phyloP scores from a whole-genome alignment of 2,329 filamentous ascomycete genomes.

The Colletotrichum sp. region DNA sequence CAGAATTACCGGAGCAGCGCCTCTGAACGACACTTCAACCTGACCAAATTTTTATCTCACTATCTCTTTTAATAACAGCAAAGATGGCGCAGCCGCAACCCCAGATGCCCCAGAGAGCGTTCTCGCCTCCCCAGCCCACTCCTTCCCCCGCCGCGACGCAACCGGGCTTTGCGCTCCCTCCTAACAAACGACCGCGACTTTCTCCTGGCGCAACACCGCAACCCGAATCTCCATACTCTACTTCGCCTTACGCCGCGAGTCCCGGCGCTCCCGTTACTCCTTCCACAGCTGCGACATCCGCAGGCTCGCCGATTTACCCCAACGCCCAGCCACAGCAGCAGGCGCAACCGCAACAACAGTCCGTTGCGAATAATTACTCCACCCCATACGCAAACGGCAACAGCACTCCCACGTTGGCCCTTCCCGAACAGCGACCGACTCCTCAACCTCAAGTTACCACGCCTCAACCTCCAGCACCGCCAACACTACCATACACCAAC shows the following conservation, averaged over 20 bases:
- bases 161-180: conserved; percentile 63
- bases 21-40: conserved; percentile 15
- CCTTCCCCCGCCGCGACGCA: conserved; percentile 66
- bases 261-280: conserved; percentile 48
- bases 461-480: conserved; percentile 11
- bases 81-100: conserved; percentile 66
- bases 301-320: conserved; percentile 39
- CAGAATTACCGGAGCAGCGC: background rate
- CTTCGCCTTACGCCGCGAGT: conserved; percentile 55
- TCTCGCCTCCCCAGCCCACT: conserved; percentile 66
- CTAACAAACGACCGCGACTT: conserved; percentile 75
- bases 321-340: conserved; percentile 1
- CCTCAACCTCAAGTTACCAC: conserved; percentile 24
- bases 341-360: conserved; percentile 10
- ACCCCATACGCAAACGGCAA: conserved; percentile 29
- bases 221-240: conserved; percentile 66
- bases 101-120: conserved; percentile 57
- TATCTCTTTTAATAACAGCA: background rate
- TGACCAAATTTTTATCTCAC: conserved; percentile 6
- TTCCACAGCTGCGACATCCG: conserved; percentile 38
- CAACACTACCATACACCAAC: conserved; percentile 25
- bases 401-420: conserved; percentile 27
- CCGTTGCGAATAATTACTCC: background rate
- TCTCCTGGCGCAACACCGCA: conserved; percentile 74
- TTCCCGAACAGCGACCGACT: conserved; percentile 25